These are phyloP conservation scores for Podospora comata DNA, from an alignment of 495 filamentous ascomycete genomes.

Conservation along the genomic window DNA sequence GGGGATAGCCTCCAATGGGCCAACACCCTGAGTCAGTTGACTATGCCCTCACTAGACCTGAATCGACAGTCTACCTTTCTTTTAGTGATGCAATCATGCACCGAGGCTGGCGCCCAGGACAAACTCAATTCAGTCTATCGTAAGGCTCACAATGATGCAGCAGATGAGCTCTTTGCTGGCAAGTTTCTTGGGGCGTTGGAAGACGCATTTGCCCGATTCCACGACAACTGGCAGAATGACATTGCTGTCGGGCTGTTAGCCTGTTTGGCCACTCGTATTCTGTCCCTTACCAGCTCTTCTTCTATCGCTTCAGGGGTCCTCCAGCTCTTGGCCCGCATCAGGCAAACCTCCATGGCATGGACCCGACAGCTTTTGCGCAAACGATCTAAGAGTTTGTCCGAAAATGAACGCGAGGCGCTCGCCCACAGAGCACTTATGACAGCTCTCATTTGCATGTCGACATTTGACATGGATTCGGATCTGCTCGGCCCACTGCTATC, in stretches of 20 bases:
- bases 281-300: slow-evolving; percentile 13
- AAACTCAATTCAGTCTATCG: background rate
- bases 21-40: slow-evolving; percentile 54
- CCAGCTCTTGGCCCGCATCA: slow-evolving; percentile 12
- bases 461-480: slow-evolving; percentile 14
- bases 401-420: slow-evolving; percentile 3
- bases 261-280: slow-evolving; percentile 20
- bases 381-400: background rate
- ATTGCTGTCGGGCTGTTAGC: slow-evolving; percentile 18
- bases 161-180: slow-evolving; percentile 2
- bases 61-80: slow-evolving; percentile 44
- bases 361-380: slow-evolving; percentile 11
- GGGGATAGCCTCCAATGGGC: slow-evolving; percentile 53
- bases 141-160: slow-evolving; percentile 11
- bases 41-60: slow-evolving; percentile 44
- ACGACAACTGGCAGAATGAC: slow-evolving; percentile 26
- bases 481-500: slow-evolving; percentile 10
- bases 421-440: slow-evolving; percentile 11
- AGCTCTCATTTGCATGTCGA: slow-evolving; percentile 15
- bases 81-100: slow-evolving; percentile 49
- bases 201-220: slow-evolving; percentile 15
- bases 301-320: slow-evolving; percentile 6
- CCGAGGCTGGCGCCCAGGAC: slow-evolving; percentile 44
- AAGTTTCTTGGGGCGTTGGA: slow-evolving; percentile 1
- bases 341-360: slow-evolving; percentile 19